Evolutionary conservation across 2,329 filamentous ascomycete species (phyloP).

Genomic region (Sphaerulina vaccinii): DNA sequence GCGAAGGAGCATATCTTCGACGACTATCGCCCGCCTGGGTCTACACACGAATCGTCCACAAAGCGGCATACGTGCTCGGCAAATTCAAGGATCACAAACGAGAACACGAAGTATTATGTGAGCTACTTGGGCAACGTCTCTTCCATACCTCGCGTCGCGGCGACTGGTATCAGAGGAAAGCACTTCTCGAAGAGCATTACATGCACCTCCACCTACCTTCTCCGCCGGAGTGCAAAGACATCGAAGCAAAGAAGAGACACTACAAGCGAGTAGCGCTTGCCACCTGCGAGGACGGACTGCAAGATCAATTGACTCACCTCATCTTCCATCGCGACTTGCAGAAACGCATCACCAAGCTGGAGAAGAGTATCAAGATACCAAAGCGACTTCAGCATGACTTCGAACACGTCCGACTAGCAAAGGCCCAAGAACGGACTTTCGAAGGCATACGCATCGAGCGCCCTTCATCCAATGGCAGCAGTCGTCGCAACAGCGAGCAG

Average conservation of each 20-base stretch:
- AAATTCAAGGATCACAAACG: slow-evolving; percentile 76
- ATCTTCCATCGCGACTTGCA: slow-evolving; percentile 94
- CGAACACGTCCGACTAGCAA: slow-evolving; percentile 73
- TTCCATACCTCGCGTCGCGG: slow-evolving; percentile 85
- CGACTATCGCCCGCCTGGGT: slow-evolving; percentile 90
- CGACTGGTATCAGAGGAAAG: slow-evolving; percentile 94
- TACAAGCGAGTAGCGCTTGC: slow-evolving; percentile 75
- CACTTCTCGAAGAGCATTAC: slow-evolving; percentile 91
- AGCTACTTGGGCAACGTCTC: slow-evolving; percentile 75
- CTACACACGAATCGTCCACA: slow-evolving; percentile 90
- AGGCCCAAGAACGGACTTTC: slow-evolving; percentile 72
- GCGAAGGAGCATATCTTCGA: slow-evolving; percentile 84
- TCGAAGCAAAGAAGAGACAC: slow-evolving; percentile 69
- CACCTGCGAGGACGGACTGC: slow-evolving; percentile 83
- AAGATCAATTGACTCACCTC: slow-evolving; percentile 84
- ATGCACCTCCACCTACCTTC: slow-evolving; percentile 65
- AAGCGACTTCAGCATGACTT: slow-evolving; percentile 91
- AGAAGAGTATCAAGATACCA: slow-evolving; percentile 77
- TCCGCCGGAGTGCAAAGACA: slow-evolving; percentile 43
- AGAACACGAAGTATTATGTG: slow-evolving; percentile 71
- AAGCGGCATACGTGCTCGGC: slow-evolving; percentile 69
- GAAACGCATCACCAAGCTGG: slow-evolving; percentile 87
- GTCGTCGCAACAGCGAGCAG: slow-evolving; percentile 36
- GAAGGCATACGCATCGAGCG: slow-evolving; percentile 71
- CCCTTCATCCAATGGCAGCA: slow-evolving; percentile 23